A percentile compares a stretch with the other conserved stretches of the same genome.
Evolutionary conservation across 495 filamentous ascomycete genomes (phyloP).

Genomic region (Annulohypoxylon moriforme): DNA sequence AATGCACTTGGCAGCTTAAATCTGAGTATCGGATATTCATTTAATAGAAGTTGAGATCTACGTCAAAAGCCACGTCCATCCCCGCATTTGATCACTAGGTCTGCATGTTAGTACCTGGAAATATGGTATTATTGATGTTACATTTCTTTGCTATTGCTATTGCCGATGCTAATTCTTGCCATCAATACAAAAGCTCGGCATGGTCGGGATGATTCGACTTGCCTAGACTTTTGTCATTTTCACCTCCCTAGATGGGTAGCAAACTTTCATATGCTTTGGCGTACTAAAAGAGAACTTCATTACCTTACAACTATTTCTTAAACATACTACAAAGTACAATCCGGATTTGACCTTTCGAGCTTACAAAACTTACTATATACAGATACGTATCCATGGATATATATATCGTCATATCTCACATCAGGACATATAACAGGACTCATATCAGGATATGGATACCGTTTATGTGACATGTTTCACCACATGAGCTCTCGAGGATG

Average conservation of each 20-base stretch:
- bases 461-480: conserved; percentile 28
- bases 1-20: neutral
- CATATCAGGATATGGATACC: conserved; percentile 9
- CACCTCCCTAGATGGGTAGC: neutral
- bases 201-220: neutral
- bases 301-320: too few species aligned
- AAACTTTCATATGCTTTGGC: neutral
- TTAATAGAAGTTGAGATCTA: conserved; percentile 9
- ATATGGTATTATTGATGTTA: conserved; percentile 2
- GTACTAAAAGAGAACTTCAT: conserved; percentile 1
- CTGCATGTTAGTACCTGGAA: neutral
- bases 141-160: neutral
- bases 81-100: conserved; percentile 4
- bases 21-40: conserved; percentile 10
- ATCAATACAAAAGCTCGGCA: neutral
- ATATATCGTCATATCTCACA: neutral
- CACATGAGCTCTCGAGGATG: conserved; percentile 22
- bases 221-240: neutral
- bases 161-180: neutral
- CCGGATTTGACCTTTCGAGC: neutral
- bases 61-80: neutral
- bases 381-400: neutral
- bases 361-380: neutral
- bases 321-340: neutral
- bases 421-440: neutral